Evolutionary conservation across 306 rosid species (phyloP).

Genomic region (Prinsepia uniflora): DNA sequence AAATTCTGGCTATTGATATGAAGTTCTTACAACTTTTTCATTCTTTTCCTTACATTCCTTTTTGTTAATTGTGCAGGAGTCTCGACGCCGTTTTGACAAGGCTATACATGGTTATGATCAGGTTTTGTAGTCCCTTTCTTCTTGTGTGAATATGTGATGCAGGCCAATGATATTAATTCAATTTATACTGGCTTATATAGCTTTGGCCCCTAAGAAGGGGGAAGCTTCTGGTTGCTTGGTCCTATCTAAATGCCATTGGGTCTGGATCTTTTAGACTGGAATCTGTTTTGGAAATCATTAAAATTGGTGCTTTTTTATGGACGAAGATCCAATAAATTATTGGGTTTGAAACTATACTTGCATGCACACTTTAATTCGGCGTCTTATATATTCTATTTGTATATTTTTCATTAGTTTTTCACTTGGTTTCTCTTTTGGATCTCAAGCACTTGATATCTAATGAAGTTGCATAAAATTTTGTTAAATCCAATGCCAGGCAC

Average conservation of each 20-base stretch:
- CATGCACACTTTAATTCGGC: not conserved
- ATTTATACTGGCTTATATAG: not conserved
- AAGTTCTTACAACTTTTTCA: not conserved
- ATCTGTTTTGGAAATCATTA: not conserved
- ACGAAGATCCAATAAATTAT: not conserved
- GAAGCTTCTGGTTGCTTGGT: conserved; percentile 1
- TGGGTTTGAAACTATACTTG: not conserved
- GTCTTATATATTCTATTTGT: not conserved
- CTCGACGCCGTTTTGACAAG: conserved; percentile 77
- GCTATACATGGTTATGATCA: conserved; percentile 81
- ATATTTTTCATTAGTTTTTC: conserved; percentile 2
- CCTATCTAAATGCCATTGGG: not conserved
- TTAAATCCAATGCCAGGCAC: conserved; percentile 50
- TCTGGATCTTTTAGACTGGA: not conserved
- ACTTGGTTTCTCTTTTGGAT: not conserved
- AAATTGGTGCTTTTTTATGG: not conserved
- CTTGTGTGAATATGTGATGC: not conserved
- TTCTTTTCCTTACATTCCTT: conserved; percentile 8
- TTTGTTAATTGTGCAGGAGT: conserved; percentile 50
- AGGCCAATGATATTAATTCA: not conserved
- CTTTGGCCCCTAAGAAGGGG: not conserved
- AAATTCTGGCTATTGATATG: not conserved
- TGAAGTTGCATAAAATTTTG: conserved; percentile 23
- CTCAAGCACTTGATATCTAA: conserved; percentile 20
- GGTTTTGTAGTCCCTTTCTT: conserved; percentile 42